Evolutionary conservation across 169 alveolate genomes (phyloP).

Genomic region (Babesia caballi): DNA sequence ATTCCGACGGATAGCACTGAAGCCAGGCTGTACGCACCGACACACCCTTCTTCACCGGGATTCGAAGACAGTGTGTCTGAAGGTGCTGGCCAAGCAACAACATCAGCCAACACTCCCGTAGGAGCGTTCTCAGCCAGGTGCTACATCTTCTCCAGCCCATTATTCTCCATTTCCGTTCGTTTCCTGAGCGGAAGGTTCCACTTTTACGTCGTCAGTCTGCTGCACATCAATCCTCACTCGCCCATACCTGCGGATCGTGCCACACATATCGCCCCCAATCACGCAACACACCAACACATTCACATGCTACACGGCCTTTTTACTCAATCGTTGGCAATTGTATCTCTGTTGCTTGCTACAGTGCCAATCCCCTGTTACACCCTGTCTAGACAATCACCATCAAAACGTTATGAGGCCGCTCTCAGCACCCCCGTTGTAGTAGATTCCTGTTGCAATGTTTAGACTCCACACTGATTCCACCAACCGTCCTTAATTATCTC

Average conservation of each 20-base stretch:
- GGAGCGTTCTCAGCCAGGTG: not conserved
- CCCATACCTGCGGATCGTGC: too few relatives aligned
- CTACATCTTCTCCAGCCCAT: not conserved
- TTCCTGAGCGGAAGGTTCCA: not conserved
- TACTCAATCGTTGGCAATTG: not conserved
- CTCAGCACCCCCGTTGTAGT: not conserved
- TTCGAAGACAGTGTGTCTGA: not conserved
- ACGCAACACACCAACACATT: not conserved
- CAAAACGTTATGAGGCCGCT: not conserved
- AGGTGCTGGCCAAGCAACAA: not conserved
- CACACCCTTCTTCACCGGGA: not conserved
- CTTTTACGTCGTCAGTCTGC: not conserved
- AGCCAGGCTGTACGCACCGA: too few relatives aligned
- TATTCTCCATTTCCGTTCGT: not conserved
- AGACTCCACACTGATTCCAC: not conserved
- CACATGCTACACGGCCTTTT: not conserved
- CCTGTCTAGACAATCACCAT: not conserved
- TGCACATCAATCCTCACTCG: too few relatives aligned
- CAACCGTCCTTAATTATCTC: slow-evolving; percentile 75
- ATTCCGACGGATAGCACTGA: too few relatives aligned
- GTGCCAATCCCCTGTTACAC: not conserved
- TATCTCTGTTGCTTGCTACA: not conserved
- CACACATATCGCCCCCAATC: too few relatives aligned
- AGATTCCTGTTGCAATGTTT: not conserved
- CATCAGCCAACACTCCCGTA: not conserved